These are phyloP conservation scores for Dactylonectria estremocensis DNA, from an alignment of 2,329 filamentous ascomycete species.

Conservation along the genomic window DNA sequence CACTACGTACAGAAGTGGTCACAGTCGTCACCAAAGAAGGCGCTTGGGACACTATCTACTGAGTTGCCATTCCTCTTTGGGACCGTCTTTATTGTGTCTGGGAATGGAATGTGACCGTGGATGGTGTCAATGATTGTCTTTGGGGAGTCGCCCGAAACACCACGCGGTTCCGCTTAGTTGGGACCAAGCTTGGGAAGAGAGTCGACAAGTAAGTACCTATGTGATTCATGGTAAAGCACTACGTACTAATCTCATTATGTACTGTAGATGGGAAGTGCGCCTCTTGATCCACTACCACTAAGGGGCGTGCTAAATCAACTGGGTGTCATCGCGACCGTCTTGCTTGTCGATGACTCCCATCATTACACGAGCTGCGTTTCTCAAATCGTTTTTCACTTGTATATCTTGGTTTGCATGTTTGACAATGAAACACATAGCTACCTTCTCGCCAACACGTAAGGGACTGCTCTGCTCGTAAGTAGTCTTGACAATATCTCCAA, in stretches of 20 bases:
- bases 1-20: slow-evolving; percentile 1
- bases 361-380: neutral
- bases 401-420: slow-evolving; percentile 18
- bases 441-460: slow-evolving; percentile 15
- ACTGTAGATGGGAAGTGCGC: neutral
- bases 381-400: slow-evolving; percentile 7
- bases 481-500: neutral
- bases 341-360: neutral
- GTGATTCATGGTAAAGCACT: too few relatives aligned
- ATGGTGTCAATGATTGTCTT: slow-evolving; percentile 14
- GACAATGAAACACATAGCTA: slow-evolving; percentile 8
- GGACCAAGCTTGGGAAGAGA: too few relatives aligned
- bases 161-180: neutral
- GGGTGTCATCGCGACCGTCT: slow-evolving; percentile 3
- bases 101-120: slow-evolving; percentile 10
- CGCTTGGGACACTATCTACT: neutral
- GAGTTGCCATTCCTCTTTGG: slow-evolving; percentile 22
- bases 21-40: neutral
- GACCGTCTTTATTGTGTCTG: slow-evolving; percentile 11
- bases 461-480: slow-evolving; percentile 4
- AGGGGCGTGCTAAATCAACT: neutral
- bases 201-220: too few relatives aligned
- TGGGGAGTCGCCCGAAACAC: slow-evolving; percentile 18
- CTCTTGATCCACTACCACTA: slow-evolving; percentile 4
- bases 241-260: slow-evolving; percentile 5